phyloP scores from a whole-genome alignment of 177 flowering plant genomes.

The Vitis hybrid region DNA sequence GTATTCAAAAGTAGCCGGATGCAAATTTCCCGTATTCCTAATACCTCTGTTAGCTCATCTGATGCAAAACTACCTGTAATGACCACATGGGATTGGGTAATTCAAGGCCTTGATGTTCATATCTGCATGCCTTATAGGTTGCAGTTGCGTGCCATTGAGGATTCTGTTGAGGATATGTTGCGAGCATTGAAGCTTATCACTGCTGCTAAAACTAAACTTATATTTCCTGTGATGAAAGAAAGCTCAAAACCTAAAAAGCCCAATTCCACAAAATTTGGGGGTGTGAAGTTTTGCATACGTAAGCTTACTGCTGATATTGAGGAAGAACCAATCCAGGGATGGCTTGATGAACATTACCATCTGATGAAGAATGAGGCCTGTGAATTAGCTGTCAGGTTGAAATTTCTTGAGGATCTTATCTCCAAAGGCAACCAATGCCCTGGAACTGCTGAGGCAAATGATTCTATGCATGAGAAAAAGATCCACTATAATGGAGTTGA shows the following conservation, averaged over 20 bases:
- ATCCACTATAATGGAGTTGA: conserved; percentile 55
- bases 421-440: conserved; percentile 35
- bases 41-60: conserved; percentile 38
- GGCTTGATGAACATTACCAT: conserved; percentile 97
- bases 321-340: conserved; percentile 98
- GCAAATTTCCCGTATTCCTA: conserved; percentile 96
- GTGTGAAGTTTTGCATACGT: conserved; percentile 74
- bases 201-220: conserved; percentile 57
- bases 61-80: conserved; percentile 42
- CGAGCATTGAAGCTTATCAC: conserved; percentile 80
- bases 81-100: conserved; percentile 89
- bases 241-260: conserved; percentile 56
- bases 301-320: conserved; percentile 85
- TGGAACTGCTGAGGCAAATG: conserved; percentile 49
- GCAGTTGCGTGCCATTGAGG: conserved; percentile 96
- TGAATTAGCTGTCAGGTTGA: conserved; percentile 86
- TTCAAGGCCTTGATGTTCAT: conserved; percentile 94
- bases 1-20: conserved; percentile 87
- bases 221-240: conserved; percentile 69
- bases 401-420: conserved; percentile 71
- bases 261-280: conserved; percentile 62
- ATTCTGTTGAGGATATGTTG: conserved; percentile 88
- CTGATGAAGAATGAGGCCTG: conserved; percentile 82
- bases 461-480: conserved; percentile 40
- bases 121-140: conserved; percentile 93